phyloP scores from a whole-genome alignment of 306 rosid species.

The Begonia fuchsioides region DNA sequence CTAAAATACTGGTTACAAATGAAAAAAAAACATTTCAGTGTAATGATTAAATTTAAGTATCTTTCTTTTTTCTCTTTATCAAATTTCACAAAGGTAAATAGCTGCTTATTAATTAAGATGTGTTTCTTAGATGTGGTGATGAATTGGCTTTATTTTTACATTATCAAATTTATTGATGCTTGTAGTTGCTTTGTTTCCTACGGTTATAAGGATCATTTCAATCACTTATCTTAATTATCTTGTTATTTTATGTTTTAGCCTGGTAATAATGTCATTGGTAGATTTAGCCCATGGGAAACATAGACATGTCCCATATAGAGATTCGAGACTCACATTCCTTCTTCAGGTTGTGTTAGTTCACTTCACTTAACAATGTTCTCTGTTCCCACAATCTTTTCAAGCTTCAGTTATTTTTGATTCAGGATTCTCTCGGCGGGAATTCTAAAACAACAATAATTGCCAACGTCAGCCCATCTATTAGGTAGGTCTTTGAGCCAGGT shows the following conservation, averaged over 20 bases:
- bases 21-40: not conserved
- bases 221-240: not conserved
- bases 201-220: not conserved
- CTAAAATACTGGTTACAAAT: not conserved
- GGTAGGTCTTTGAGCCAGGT: slow-evolving; percentile 33
- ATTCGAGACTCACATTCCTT: slow-evolving; percentile 92
- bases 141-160: too few species aligned
- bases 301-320: slow-evolving; percentile 93
- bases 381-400: slow-evolving; percentile 2
- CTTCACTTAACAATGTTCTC: not conserved
- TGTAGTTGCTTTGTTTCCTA: too few species aligned
- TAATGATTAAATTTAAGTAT: too few species aligned
- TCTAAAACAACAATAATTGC: slow-evolving; percentile 91
- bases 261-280: slow-evolving; percentile 94
- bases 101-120: too few species aligned
- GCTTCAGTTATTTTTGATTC: slow-evolving; percentile 18
- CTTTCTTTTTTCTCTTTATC: too few species aligned
- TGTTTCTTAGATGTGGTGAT: too few species aligned
- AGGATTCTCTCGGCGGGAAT: slow-evolving; percentile 98
- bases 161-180: too few species aligned
- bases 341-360: slow-evolving; percentile 64
- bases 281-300: slow-evolving; percentile 91
- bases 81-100: too few species aligned
- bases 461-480: slow-evolving; percentile 88
- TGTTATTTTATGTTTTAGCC: slow-evolving; percentile 34